Percentiles rank a stretch among this genome's conserved stretches.
phyloP scores from a whole-genome alignment of 2,329 filamentous ascomycete genomes.

The Lachnellula subtilissima region DNA sequence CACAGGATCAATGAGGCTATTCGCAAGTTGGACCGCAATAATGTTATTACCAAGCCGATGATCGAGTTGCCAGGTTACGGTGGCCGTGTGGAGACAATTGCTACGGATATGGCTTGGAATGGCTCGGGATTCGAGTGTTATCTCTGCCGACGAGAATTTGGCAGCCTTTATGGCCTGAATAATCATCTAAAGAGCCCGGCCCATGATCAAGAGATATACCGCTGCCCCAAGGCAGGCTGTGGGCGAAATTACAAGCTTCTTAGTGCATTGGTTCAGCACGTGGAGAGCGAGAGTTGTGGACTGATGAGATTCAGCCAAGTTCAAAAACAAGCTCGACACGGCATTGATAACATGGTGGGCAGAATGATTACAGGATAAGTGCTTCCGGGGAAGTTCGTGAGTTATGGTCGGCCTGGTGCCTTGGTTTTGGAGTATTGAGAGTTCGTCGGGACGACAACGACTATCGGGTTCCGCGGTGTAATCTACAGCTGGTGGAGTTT shows the following conservation, averaged over 20 bases:
- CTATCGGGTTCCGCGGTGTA: too few species aligned
- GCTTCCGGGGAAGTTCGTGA: neutral
- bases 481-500: too few species aligned
- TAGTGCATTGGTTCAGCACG: slow-evolving; percentile 23
- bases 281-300: slow-evolving; percentile 28
- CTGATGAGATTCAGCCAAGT: slow-evolving; percentile 22
- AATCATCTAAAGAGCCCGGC: slow-evolving; percentile 49
- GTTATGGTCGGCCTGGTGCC: too few species aligned
- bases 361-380: slow-evolving; percentile 22
- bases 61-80: slow-evolving; percentile 40
- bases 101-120: slow-evolving; percentile 42
- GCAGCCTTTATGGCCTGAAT: slow-evolving; percentile 35
- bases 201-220: slow-evolving; percentile 42
- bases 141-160: slow-evolving; percentile 46
- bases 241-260: slow-evolving; percentile 17
- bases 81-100: slow-evolving; percentile 30
- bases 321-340: slow-evolving; percentile 14
- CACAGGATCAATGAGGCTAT: slow-evolving; percentile 44
- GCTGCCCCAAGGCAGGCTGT: slow-evolving; percentile 18
- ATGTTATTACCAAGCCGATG: slow-evolving; percentile 47
- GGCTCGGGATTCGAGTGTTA: slow-evolving; percentile 46
- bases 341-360: slow-evolving; percentile 32
- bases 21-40: slow-evolving; percentile 41
- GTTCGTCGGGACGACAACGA: too few species aligned
- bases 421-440: too few species aligned